A percentile compares a stretch with the other conserved stretches of the same genome.
Evolutionary conservation across 148 eudicot species (phyloP).

Genomic region (Linanthus parryae): DNA sequence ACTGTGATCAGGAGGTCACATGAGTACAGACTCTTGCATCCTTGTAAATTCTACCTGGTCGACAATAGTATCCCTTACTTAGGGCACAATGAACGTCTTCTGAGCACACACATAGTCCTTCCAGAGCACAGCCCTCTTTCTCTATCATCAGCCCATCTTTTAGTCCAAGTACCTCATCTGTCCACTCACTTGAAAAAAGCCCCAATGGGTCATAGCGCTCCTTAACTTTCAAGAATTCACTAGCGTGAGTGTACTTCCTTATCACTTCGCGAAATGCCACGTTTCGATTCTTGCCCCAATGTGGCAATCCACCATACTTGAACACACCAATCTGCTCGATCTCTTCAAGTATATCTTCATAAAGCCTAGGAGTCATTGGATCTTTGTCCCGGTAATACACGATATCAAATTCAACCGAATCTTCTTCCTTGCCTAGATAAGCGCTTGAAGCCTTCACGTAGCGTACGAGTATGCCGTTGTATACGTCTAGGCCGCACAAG

Average conservation of each 20-base stretch:
- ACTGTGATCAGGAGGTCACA: not conserved
- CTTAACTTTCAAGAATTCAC: constrained; percentile 44
- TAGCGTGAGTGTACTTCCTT: constrained; percentile 35
- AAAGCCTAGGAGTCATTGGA: constrained; percentile 43
- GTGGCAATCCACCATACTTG: constrained; percentile 71
- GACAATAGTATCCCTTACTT: constrained; percentile 51
- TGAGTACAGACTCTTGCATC: constrained; percentile 60
- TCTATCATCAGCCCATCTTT: constrained; percentile 22
- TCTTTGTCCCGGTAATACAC: constrained; percentile 60
- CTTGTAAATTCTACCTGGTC: constrained; percentile 40
- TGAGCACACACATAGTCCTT: constrained; percentile 72
- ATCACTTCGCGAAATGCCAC: constrained; percentile 54
- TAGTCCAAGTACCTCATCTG: constrained; percentile 56
- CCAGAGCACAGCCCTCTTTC: constrained; percentile 62
- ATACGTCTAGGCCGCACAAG: constrained; percentile 47
- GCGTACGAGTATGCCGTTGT: constrained; percentile 66
- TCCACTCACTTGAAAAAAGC: constrained; percentile 69
- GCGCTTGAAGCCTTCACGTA: constrained; percentile 66
- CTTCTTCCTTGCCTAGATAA: constrained; percentile 62
- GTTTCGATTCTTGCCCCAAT: constrained; percentile 87
- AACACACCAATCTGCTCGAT: constrained; percentile 67
- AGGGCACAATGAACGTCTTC: constrained; percentile 67
- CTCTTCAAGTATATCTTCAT: constrained; percentile 41
- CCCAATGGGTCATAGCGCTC: constrained; percentile 53
- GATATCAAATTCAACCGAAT: constrained; percentile 67